These are phyloP conservation scores for Vicia villosa DNA, from an alignment of 306 rosid species.

Conservation along the genomic window DNA sequence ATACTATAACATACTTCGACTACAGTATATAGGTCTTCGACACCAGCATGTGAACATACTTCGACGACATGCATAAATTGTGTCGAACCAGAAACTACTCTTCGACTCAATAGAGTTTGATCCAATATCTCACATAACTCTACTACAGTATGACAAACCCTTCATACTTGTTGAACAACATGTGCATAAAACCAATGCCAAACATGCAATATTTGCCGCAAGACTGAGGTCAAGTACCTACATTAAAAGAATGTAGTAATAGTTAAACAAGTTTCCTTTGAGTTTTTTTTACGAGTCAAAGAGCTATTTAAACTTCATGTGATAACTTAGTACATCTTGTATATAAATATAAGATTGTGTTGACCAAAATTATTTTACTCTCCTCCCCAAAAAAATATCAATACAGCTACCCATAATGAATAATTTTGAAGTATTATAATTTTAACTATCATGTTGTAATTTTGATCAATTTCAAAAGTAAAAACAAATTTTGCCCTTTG, in stretches of 20 bases:
- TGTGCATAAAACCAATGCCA: not conserved
- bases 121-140: no score
- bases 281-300: conserved; percentile 31
- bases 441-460: conserved; percentile 6
- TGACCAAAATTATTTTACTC: conserved; percentile 27
- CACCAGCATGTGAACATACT: no score
- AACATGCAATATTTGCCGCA: conserved; percentile 6
- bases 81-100: no score
- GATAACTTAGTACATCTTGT: conserved; percentile 14
- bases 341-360: conserved; percentile 32
- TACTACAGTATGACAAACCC: no score
- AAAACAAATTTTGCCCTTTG: conserved; percentile 30
- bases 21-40: no score
- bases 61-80: no score
- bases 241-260: conserved; percentile 29
- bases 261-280: not conserved
- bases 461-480: conserved; percentile 13
- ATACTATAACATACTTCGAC: no score
- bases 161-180: not conserved
- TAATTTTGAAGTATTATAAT: conserved; percentile 11
- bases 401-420: conserved; percentile 2
- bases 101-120: no score
- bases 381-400: not conserved
- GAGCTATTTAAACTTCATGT: conserved; percentile 2
- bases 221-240: not conserved